These are phyloP conservation scores for Globisporangium splendens DNA, from an alignment of 352 stramenopile species.

Conservation along the genomic window DNA sequence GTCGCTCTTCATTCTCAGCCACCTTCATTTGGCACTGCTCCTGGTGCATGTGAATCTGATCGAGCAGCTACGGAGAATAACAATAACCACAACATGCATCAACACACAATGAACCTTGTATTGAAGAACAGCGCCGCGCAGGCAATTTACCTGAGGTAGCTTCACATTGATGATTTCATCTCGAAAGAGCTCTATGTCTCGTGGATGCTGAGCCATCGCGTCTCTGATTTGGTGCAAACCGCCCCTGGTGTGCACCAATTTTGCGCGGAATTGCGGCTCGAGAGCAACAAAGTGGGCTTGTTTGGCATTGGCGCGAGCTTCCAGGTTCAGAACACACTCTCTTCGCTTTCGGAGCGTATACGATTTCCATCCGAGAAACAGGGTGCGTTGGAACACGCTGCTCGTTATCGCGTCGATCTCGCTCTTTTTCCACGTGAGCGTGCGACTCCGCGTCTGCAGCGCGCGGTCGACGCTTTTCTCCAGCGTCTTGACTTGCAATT, in stretches of 20 bases:
- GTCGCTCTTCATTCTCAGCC: conserved; percentile 21
- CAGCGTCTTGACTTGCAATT: conserved; percentile 18
- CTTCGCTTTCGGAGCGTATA: conserved; percentile 1
- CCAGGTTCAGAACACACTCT: not conserved
- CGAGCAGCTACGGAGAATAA: conserved; percentile 1
- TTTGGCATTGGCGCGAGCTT: not conserved
- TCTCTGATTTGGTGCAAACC: conserved; percentile 1
- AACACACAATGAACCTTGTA: not conserved
- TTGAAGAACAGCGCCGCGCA: not conserved
- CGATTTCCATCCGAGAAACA: conserved; percentile 31
- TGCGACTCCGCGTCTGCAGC: conserved; percentile 31
- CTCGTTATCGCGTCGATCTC: conserved; percentile 8
- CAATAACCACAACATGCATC: not conserved
- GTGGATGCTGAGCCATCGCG: conserved; percentile 2
- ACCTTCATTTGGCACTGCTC: conserved; percentile 23
- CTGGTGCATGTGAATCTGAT: conserved; percentile 8
- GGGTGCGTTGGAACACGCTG: conserved; percentile 1
- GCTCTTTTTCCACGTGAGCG: conserved; percentile 26
- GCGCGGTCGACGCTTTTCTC: conserved; percentile 16
- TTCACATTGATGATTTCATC: conserved; percentile 16
- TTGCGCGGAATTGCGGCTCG: not conserved
- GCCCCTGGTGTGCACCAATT: not conserved
- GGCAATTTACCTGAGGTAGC: conserved; percentile 10
- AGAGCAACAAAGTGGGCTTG: not conserved
- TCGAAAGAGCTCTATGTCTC: conserved; percentile 8